Percentiles rank a stretch among this genome's conserved stretches.
phyloP scores from a whole-genome alignment of 106 monocot species.

The Dendrobium huoshanense region DNA sequence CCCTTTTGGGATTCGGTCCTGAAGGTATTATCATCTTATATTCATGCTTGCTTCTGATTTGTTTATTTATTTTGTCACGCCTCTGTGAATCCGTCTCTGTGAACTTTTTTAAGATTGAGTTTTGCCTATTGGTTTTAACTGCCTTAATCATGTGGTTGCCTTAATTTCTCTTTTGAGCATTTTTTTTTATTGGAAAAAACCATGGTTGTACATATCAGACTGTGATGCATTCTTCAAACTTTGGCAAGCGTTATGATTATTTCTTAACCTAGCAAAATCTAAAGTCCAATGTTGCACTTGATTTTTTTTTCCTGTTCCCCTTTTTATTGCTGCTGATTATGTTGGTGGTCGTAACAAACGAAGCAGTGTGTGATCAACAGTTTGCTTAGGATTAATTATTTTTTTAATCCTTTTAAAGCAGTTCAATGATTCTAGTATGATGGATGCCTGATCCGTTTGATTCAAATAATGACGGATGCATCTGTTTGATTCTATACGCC shows the following conservation, averaged over 20 bases:
- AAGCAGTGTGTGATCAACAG: neutral
- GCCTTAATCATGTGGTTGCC: neutral
- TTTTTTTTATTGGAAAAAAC: no score
- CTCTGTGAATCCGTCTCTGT: no score
- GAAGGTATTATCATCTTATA: neutral
- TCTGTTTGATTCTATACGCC: no score
- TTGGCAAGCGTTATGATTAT: neutral
- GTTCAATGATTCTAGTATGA: no score
- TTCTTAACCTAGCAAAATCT: neutral
- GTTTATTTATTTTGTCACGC: no score
- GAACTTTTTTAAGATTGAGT: neutral
- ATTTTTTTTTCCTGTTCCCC: neutral
- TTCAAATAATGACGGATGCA: no score
- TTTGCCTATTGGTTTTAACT: neutral
- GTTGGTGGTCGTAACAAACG: neutral
- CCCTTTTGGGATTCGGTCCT: neutral
- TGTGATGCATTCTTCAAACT: neutral
- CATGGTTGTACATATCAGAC: neutral
- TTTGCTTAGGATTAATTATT: neutral
- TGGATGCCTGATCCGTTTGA: no score
- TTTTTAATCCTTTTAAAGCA: neutral
- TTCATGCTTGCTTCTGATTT: neutral
- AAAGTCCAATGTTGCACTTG: neutral
- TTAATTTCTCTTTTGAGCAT: neutral
- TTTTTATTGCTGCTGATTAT: neutral